phyloP scores from a whole-genome alignment of 176 grass and related monocot species.

The Bonia amplexicaulis region DNA sequence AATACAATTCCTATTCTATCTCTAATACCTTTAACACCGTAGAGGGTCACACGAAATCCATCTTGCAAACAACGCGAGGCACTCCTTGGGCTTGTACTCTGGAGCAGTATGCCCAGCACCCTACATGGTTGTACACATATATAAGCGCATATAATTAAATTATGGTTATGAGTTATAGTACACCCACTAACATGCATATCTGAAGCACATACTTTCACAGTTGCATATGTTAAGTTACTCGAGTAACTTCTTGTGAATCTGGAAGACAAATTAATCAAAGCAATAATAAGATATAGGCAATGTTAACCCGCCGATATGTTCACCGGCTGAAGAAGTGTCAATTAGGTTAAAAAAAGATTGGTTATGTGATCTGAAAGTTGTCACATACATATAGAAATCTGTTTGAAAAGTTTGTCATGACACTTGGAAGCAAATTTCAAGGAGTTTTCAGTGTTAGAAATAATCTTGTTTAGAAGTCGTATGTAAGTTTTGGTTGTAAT shows the following conservation, averaged over 20 bases:
- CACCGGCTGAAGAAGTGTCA: too few species aligned
- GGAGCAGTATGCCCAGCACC: conserved; percentile 57
- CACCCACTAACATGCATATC: too few species aligned
- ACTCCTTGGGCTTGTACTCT: conserved; percentile 45
- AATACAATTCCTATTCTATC: too few species aligned
- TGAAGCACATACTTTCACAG: conserved; percentile 39
- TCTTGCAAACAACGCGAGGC: conserved; percentile 25
- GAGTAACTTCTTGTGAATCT: conserved; percentile 53
- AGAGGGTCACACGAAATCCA: conserved; percentile 36
- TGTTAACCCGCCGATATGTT: not conserved
- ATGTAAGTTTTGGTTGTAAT: too few species aligned
- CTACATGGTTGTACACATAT: not conserved
- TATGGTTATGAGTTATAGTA: too few species aligned
- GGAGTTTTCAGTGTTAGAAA: too few species aligned
- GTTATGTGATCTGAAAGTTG: too few species aligned
- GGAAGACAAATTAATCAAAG: not conserved
- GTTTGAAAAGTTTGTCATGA: too few species aligned
- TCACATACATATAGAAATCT: too few species aligned
- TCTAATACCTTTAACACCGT: too few species aligned
- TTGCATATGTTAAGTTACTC: conserved; percentile 51
- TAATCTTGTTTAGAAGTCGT: too few species aligned
- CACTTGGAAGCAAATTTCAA: not conserved
- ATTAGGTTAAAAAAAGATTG: not conserved
- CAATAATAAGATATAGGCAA: not conserved
- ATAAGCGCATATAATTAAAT: not conserved